These are phyloP conservation scores for Zygosaccharomyces pseudobailii DNA, from an alignment of 1,139 yeast genomes.

Conservation along the genomic window DNA sequence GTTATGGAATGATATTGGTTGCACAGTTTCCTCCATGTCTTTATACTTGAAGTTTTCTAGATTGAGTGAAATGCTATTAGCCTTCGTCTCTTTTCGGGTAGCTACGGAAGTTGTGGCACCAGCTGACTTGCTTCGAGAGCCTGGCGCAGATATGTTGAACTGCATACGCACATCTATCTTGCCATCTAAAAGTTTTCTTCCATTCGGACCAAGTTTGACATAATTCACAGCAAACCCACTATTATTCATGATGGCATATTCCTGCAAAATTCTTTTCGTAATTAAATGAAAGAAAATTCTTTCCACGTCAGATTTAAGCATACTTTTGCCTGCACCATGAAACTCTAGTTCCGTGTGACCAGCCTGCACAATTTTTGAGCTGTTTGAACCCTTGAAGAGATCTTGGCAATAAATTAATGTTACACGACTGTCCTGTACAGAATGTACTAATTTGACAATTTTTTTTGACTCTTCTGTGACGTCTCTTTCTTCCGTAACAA, in stretches of 20 bases:
- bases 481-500: constrained; percentile 52
- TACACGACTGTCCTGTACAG: constrained; percentile 55
- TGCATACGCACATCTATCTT: constrained; percentile 45
- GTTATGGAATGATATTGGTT: constrained; percentile 21
- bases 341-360: constrained; percentile 58
- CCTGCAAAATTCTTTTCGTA: constrained; percentile 62
- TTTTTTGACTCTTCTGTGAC: constrained; percentile 62
- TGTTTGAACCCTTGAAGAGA: constrained; percentile 70
- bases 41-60: constrained; percentile 10
- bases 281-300: constrained; percentile 75
- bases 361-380: constrained; percentile 52
- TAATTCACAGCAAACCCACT: constrained; percentile 83
- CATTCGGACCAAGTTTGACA: constrained; percentile 54
- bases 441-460: constrained; percentile 55
- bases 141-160: constrained; percentile 32
- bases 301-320: constrained; percentile 67
- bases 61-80: background rate
- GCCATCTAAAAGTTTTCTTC: constrained; percentile 45
- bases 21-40: constrained; percentile 4
- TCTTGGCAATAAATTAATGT: constrained; percentile 82
- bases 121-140: constrained; percentile 20
- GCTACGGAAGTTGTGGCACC: constrained; percentile 3
- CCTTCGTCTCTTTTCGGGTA: constrained; percentile 2
- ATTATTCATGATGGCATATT: constrained; percentile 64
- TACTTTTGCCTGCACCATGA: constrained; percentile 66